Evolutionary conservation across 768 basidiomycete species (phyloP).

Genomic region (Clitopilus passeckerianus): DNA sequence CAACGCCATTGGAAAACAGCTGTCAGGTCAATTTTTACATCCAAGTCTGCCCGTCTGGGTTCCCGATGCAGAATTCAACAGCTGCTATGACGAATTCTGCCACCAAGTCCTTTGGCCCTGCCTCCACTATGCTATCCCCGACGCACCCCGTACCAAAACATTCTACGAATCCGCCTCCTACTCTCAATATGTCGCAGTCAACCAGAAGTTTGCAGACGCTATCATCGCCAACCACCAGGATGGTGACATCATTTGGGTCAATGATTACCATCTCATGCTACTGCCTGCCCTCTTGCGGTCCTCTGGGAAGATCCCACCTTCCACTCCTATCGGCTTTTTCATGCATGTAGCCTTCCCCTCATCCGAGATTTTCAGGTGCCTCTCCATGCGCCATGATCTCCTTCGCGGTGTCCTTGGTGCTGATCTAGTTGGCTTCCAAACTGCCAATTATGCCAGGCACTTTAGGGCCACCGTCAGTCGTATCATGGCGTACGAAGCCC

Average conservation of each 20-base stretch:
- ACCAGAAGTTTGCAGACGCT: slow-evolving; percentile 82
- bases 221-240: slow-evolving; percentile 79
- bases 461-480: slow-evolving; percentile 83
- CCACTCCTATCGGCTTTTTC: slow-evolving; percentile 86
- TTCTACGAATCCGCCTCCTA: slow-evolving; percentile 80
- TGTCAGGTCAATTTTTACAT: slow-evolving; percentile 29
- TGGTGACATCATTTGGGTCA: slow-evolving; percentile 89
- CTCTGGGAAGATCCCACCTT: slow-evolving; percentile 43
- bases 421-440: slow-evolving; percentile 92
- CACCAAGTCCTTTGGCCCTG: slow-evolving; percentile 90
- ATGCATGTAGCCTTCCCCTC: slow-evolving; percentile 95
- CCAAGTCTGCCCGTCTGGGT: slow-evolving; percentile 67
- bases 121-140: slow-evolving; percentile 81
- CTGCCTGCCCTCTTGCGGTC: slow-evolving; percentile 83
- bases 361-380: slow-evolving; percentile 92
- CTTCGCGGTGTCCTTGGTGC: slow-evolving; percentile 88
- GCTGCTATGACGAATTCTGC: slow-evolving; percentile 83
- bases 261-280: slow-evolving; percentile 97
- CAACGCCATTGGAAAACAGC: slow-evolving; percentile 47
- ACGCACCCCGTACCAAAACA: slow-evolving; percentile 79
- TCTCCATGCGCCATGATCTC: slow-evolving; percentile 72
- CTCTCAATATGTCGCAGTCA: slow-evolving; percentile 85
- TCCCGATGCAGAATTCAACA: slow-evolving; percentile 71
- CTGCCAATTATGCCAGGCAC: slow-evolving; percentile 76
- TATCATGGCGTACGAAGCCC: slow-evolving; percentile 73